Percentiles rank a stretch among this genome's conserved stretches.
Evolutionary conservation across 2,329 filamentous ascomycete species (phyloP).

Genomic region (Verticillium nubilum): DNA sequence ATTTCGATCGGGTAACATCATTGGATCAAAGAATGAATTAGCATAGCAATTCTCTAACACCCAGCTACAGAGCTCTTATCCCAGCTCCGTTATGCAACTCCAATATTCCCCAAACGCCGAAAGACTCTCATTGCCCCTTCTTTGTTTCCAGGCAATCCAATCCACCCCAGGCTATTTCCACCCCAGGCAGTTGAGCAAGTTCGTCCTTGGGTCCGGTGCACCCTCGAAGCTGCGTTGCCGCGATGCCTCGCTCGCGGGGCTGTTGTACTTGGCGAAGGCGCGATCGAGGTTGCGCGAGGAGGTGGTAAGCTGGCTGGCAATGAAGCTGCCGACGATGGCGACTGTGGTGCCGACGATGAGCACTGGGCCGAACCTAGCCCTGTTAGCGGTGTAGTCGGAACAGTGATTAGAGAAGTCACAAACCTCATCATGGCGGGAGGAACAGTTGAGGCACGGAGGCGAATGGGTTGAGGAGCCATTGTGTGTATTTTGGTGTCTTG

Average conservation of each 20-base stretch:
- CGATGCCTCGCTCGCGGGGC: conserved; percentile 27
- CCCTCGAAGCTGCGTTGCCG: conserved; percentile 26
- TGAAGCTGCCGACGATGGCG: conserved; percentile 23
- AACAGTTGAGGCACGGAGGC: neutral
- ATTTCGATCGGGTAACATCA: no score
- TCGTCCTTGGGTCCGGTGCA: conserved; percentile 26
- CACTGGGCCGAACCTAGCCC: neutral
- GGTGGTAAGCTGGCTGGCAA: conserved; percentile 23
- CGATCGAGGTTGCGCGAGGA: conserved; percentile 29
- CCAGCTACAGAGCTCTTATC: neutral
- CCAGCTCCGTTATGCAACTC: neutral
- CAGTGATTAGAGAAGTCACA: neutral
- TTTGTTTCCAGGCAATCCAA: neutral
- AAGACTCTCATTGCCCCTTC: neutral
- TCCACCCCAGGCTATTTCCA: conserved; percentile 9
- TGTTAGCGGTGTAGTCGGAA: neutral
- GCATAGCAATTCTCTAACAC: neutral
- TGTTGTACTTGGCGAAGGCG: conserved; percentile 31
- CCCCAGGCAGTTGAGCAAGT: conserved; percentile 27
- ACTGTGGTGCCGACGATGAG: conserved; percentile 2
- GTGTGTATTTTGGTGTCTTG: neutral
- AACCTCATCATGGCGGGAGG: neutral
- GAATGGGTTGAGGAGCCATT: neutral
- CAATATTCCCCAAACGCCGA: neutral
- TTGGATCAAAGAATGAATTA: neutral